Conservation (phyloP, 768 basidiomycete genomes). For the Inosperma sp. region DNA sequence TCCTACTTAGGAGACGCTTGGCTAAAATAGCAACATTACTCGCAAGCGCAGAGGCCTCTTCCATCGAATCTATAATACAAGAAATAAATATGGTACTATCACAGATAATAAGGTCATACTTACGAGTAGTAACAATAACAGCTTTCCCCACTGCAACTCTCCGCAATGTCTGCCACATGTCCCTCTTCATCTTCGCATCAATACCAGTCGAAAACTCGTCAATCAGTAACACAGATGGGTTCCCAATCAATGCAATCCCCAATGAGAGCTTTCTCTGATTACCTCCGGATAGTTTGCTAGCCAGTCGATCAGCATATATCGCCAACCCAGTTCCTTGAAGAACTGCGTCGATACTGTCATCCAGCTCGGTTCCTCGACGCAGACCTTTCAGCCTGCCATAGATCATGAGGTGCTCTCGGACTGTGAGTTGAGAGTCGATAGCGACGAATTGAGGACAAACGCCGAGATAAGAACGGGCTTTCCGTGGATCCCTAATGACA, state of each 20-base stretch:
- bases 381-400: constrained; percentile 76
- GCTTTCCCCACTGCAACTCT: constrained; percentile 64
- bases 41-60: constrained; percentile 75
- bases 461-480: constrained; percentile 64
- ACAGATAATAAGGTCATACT: constrained; percentile 21
- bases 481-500: constrained; percentile 57
- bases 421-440: constrained; percentile 72
- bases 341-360: constrained; percentile 50
- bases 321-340: constrained; percentile 55
- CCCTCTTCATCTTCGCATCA: constrained; percentile 78
- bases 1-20: constrained; percentile 59
- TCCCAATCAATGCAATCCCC: constrained; percentile 72
- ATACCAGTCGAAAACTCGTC: constrained; percentile 84
- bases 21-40: constrained; percentile 75
- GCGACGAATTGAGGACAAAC: constrained; percentile 86
- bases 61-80: constrained; percentile 61
- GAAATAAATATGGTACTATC: neutral
- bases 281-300: constrained; percentile 72
- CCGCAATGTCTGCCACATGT: constrained; percentile 75
- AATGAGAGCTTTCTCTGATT: constrained; percentile 74
- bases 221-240: constrained; percentile 72
- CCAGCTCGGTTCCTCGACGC: constrained; percentile 42
- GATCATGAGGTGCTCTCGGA: constrained; percentile 67
- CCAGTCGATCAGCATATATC: constrained; percentile 63
- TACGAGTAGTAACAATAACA: constrained; percentile 68